phyloP scores from a whole-genome alignment of 768 basidiomycete species.

The Podaxis sp. region DNA sequence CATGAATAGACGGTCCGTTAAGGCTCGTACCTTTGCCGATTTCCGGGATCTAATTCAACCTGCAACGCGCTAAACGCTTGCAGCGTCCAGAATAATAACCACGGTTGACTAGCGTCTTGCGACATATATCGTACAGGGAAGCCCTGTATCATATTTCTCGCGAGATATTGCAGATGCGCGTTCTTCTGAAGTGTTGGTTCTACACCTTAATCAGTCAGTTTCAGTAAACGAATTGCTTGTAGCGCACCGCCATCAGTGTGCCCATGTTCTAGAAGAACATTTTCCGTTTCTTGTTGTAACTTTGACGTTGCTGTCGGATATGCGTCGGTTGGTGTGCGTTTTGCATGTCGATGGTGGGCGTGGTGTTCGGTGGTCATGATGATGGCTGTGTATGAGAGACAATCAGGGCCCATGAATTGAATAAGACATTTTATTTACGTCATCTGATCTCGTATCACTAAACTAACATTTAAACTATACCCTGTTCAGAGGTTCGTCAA shows the following conservation, averaged over 20 bases:
- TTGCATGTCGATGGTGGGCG: slow-evolving; percentile 17
- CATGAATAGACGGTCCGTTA: background rate
- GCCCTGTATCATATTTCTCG: slow-evolving; percentile 70
- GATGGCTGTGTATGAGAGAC: background rate
- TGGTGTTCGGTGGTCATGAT: slow-evolving; percentile 17
- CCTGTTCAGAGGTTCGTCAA: too few relatives aligned
- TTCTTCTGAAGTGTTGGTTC: slow-evolving; percentile 53
- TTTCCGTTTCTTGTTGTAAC: slow-evolving; percentile 66
- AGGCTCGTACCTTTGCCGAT: slow-evolving; percentile 71
- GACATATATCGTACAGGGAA: slow-evolving; percentile 78
- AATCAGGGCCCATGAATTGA: background rate
- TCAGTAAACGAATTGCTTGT: slow-evolving; percentile 7
- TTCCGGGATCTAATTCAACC: slow-evolving; percentile 73
- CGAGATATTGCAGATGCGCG: slow-evolving; percentile 74
- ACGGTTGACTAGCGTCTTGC: slow-evolving; percentile 94
- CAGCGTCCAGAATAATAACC: slow-evolving; percentile 92
- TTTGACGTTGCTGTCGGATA: slow-evolving; percentile 64
- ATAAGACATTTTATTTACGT: background rate
- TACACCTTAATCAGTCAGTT: slow-evolving; percentile 2
- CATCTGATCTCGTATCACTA: background rate
- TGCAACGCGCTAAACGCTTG: slow-evolving; percentile 83
- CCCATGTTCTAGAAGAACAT: slow-evolving; percentile 52
- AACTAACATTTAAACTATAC: too few relatives aligned
- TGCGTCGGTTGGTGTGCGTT: slow-evolving; percentile 51
- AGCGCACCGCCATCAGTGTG: slow-evolving; percentile 31